Evolutionary conservation across 495 filamentous ascomycete species (phyloP), one percentile per base, ranked within the genome.

Genomic region (Penicillium roqueforti): DNA sequence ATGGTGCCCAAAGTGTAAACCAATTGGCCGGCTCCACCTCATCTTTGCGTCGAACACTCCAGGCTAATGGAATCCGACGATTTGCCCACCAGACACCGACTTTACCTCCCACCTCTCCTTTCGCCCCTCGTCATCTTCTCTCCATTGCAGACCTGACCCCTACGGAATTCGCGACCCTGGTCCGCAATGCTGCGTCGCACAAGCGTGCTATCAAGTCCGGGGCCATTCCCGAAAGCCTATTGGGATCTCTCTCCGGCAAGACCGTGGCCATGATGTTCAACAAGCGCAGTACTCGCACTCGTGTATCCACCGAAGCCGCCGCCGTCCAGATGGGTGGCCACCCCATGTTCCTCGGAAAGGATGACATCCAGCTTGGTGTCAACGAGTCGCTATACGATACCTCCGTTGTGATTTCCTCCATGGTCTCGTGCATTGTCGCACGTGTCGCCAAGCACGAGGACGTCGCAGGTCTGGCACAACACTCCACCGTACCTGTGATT

Each of bases 211-310:
- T 93, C 75, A 96, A 95, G 71, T 81, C 83, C 29, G 84, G 86
- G 14, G 70, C 78, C 31, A 71, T 83, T 34, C 86, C 87, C 3
- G 70, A 76, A 42, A 72, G 73, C 37, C 70, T 88, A 13, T 66
- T 81, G 9, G 74, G 76, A 16, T 61, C 78, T 1, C 65, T 92
- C 54, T 75, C 80, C 19, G 89, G 89, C 20, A 83, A 91, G 70
- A 95, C 92, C 3, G 81, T 97, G 11, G 92, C 93, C 54, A 88
- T 98, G 85, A 87, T 91, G 77, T 97, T 98, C 78, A 91, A 78
- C 76, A 98, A 98, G 75, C 84, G 92, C 25, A 91, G 87, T 58
- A 98, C 93, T 13, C 80, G 93, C 42, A 98, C 93, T 14, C 83
- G 93, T 44, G 85, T 98, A 25, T 96, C 90, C 13, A 95, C 91